A percentile compares a stretch with the other conserved stretches of the same genome.
These are phyloP conservation scores for Ganoderma sp. DNA, from an alignment of 1,284 basidiomycete species.

Conservation along the genomic window DNA sequence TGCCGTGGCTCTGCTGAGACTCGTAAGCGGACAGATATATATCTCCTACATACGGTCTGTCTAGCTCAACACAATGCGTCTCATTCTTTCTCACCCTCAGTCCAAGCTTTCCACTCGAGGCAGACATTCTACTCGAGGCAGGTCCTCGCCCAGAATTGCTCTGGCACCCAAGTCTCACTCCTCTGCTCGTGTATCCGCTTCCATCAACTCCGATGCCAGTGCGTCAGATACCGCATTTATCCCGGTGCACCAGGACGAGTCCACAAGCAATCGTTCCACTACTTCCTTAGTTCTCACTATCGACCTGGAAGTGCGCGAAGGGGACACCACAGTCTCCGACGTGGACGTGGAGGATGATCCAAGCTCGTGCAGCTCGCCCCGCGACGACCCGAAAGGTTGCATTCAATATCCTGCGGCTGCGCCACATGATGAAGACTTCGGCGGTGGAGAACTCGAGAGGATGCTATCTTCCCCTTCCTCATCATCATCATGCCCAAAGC, in stretches of 20 bases:
- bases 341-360: neutral
- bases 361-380: neutral
- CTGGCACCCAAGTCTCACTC: neutral
- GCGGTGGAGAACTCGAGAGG: neutral
- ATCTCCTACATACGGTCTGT: neutral
- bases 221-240: neutral
- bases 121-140: too few species aligned
- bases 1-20: neutral
- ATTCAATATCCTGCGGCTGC: neutral
- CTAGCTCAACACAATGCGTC: neutral
- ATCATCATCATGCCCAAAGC: neutral
- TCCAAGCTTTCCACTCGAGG: neutral
- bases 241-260: neutral
- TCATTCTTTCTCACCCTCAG: neutral
- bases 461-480: neutral
- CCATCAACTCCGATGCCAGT: neutral
- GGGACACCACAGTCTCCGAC: neutral
- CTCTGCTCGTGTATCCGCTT: neutral
- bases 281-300: neutral
- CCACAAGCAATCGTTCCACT: neutral
- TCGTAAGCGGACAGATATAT: neutral
- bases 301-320: neutral
- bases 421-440: neutral
- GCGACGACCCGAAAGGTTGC: neutral
- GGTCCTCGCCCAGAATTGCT: neutral